These are phyloP conservation scores for Geoglossum cookeanum DNA, from an alignment of 2,329 filamentous ascomycete genomes.

Conservation along the genomic window DNA sequence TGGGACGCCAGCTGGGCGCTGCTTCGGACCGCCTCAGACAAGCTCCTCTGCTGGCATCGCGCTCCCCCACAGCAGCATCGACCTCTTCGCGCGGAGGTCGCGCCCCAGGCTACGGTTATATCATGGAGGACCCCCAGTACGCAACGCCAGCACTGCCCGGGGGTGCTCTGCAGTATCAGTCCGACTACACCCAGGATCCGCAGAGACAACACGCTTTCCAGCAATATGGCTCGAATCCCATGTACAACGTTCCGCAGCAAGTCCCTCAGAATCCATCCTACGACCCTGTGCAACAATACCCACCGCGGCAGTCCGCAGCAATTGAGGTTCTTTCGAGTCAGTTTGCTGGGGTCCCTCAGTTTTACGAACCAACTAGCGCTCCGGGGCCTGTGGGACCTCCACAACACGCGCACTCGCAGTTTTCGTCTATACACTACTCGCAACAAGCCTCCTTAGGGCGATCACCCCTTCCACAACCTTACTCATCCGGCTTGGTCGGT, in stretches of 20 bases:
- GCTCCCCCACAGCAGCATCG: conserved; percentile 24
- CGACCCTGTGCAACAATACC: conserved; percentile 57
- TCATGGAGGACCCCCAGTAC: conserved; percentile 34
- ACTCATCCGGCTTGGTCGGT: conserved; percentile 33
- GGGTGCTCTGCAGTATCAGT: conserved; percentile 29
- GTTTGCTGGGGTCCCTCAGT: conserved; percentile 48
- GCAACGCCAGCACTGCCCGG: conserved; percentile 31
- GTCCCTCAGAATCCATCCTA: conserved; percentile 46
- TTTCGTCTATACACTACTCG: conserved; percentile 37
- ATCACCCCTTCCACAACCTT: conserved; percentile 30
- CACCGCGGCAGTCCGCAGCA: conserved; percentile 53
- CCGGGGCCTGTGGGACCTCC: conserved; percentile 37
- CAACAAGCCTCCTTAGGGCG: conserved; percentile 38
- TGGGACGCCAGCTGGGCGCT: conserved; percentile 30
- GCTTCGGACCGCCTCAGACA: conserved; percentile 29
- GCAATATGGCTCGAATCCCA: conserved; percentile 44
- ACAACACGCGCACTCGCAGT: conserved; percentile 46
- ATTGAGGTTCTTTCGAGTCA: conserved; percentile 56
- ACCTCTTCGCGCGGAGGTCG: conserved; percentile 20
- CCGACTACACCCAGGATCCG: conserved; percentile 48
- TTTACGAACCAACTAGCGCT: conserved; percentile 51
- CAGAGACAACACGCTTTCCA: conserved; percentile 30
- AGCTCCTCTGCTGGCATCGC: conserved; percentile 22
- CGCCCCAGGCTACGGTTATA: conserved; percentile 30
- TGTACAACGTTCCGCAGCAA: conserved; percentile 59